Evolutionary conservation across 2,329 filamentous ascomycete species (phyloP).

Genomic region (Trichoderma semiorbis): DNA sequence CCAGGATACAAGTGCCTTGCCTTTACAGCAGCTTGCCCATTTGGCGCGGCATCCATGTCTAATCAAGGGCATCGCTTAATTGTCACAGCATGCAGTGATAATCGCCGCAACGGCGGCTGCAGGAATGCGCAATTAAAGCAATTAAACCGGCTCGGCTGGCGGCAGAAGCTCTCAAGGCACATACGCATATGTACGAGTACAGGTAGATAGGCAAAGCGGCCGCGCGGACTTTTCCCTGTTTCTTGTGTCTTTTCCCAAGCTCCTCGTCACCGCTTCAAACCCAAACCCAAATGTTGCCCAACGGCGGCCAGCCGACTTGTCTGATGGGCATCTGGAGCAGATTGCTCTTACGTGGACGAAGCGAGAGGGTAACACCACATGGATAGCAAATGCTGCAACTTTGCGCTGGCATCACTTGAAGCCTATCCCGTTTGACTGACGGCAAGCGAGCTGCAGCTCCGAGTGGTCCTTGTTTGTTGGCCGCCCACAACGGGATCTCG

Average conservation of each 20-base stretch:
- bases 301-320: not conserved
- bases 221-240: not conserved
- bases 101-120: constrained; percentile 1
- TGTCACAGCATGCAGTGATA: not conserved
- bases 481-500: not conserved
- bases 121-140: constrained; percentile 10
- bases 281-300: constrained; percentile 5
- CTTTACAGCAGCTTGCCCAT: not conserved
- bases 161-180: not conserved
- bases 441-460: not conserved
- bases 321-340: not conserved
- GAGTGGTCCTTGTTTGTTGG: not conserved
- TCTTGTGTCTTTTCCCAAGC: not conserved
- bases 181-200: not conserved
- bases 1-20: not conserved
- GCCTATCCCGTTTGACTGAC: not conserved
- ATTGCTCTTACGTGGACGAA: not conserved
- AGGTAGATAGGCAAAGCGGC: not conserved
- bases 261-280: not conserved
- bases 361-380: constrained; percentile 7
- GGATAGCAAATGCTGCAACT: constrained; percentile 3
- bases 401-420: constrained; percentile 2
- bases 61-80: not conserved
- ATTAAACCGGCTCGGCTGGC: constrained; percentile 7
- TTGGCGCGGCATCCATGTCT: not conserved